Conservation (phyloP, 768 basidiomycete genomes). For the Termitomyces sp. region DNA sequence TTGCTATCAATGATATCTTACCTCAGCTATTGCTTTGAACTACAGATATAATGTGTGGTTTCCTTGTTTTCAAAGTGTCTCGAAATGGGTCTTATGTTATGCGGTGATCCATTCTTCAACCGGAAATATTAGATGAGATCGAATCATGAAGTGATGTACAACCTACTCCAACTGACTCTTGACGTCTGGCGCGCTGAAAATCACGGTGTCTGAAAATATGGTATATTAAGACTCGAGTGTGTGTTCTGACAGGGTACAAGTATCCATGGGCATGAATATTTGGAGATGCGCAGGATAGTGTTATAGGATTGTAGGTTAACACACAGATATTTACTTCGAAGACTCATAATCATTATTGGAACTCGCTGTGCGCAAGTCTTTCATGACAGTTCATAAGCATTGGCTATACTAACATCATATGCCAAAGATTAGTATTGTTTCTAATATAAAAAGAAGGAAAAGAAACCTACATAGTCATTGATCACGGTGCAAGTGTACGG, state of each 20-base stretch:
- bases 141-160: too few species aligned
- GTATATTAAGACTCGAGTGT: not conserved
- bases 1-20: too few species aligned
- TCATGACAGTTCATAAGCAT: conserved; percentile 10
- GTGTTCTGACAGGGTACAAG: not conserved
- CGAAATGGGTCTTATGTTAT: too few species aligned
- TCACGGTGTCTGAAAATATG: not conserved
- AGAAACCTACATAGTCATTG: conserved; percentile 26
- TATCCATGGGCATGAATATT: not conserved
- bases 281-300: too few species aligned
- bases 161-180: too few species aligned
- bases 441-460: not conserved
- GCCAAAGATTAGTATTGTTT: not conserved
- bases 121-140: too few species aligned
- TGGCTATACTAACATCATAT: conserved; percentile 21
- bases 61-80: too few species aligned
- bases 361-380: not conserved
- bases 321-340: not conserved
- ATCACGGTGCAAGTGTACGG: conserved; percentile 27
- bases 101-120: too few species aligned
- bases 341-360: too few species aligned
- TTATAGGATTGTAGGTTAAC: not conserved
- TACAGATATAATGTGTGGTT: too few species aligned
- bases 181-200: not conserved
- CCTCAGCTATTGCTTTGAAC: too few species aligned